A percentile compares a stretch with the other conserved stretches of the same genome.
Conservation (phyloP, 2,329 filamentous ascomycete genomes). For the Thielaviopsis musarum region DNA sequence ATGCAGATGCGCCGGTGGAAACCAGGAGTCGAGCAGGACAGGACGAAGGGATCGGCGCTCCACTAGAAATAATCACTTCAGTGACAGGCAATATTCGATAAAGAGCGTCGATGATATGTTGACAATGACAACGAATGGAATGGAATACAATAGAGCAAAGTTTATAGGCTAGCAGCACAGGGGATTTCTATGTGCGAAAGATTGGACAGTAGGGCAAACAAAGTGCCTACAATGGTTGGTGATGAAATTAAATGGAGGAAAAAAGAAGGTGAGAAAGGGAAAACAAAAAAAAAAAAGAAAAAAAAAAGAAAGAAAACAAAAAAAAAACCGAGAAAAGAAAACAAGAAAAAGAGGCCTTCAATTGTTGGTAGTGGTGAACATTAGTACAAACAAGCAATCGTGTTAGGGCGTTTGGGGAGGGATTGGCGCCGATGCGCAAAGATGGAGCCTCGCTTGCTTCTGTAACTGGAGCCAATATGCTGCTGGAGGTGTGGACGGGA, state of each 20-base stretch:
- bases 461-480: background rate
- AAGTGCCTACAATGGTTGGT: too few species aligned
- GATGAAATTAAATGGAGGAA: background rate
- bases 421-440: conserved; percentile 9
- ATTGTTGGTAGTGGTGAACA: background rate
- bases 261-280: background rate
- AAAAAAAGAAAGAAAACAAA: background rate
- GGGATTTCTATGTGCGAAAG: too few species aligned
- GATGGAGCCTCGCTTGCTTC: conserved; percentile 11
- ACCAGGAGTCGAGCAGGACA: too few species aligned
- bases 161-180: too few species aligned
- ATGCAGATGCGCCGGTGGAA: background rate
- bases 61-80: too few species aligned
- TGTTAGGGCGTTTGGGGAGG: background rate
- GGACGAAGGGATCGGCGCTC: too few species aligned
- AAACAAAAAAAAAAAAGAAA: background rate
- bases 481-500: background rate
- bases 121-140: too few species aligned
- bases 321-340: background rate
- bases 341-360: background rate
- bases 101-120: too few species aligned
- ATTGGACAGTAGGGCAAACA: too few species aligned
- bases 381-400: background rate
- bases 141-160: too few species aligned
- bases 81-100: too few species aligned